Evolutionary conservation across 257 asterid species (phyloP).

Genomic region (Solanum peruvianum): DNA sequence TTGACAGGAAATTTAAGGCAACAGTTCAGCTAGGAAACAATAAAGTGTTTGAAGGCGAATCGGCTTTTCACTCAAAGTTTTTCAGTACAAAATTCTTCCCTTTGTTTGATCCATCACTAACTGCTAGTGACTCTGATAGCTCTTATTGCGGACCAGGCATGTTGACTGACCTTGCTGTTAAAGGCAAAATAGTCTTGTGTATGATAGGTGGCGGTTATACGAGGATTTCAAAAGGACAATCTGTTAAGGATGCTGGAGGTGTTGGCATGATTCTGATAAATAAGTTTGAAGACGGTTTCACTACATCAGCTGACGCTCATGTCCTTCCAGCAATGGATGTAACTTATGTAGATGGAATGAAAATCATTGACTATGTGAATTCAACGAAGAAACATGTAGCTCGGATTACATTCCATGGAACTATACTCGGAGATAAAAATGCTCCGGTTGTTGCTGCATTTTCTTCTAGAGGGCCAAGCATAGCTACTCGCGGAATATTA

Average conservation of each 20-base stretch:
- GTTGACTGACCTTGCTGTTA: conserved; percentile 1
- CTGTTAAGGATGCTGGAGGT: conserved; percentile 31
- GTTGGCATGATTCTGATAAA: conserved; percentile 35
- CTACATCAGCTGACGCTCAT: conserved; percentile 10
- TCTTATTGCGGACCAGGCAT: conserved; percentile 6
- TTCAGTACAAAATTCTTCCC: conserved; percentile 4
- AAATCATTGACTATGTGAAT: conserved; percentile 11
- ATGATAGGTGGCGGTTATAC: not conserved
- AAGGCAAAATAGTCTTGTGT: conserved; percentile 40
- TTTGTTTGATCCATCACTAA: conserved; percentile 19
- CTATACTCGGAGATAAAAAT: conserved; percentile 17
- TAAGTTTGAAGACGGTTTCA: not conserved
- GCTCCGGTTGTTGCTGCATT: conserved; percentile 36
- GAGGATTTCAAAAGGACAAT: conserved; percentile 10
- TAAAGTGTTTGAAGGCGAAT: conserved; percentile 12
- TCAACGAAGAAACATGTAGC: conserved; percentile 14
- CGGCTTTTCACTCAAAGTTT: conserved; percentile 18
- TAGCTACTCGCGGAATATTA: conserved; percentile 25
- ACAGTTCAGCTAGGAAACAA: conserved; percentile 23
- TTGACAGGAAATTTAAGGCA: conserved; percentile 23
- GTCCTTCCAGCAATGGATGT: conserved; percentile 21
- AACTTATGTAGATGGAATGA: conserved; percentile 2
- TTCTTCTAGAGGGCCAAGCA: conserved; percentile 47
- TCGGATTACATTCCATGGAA: conserved; percentile 23
- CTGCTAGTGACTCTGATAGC: not conserved